Conservation (phyloP, 345 rosid species). For the Pistacia integerrima region DNA sequence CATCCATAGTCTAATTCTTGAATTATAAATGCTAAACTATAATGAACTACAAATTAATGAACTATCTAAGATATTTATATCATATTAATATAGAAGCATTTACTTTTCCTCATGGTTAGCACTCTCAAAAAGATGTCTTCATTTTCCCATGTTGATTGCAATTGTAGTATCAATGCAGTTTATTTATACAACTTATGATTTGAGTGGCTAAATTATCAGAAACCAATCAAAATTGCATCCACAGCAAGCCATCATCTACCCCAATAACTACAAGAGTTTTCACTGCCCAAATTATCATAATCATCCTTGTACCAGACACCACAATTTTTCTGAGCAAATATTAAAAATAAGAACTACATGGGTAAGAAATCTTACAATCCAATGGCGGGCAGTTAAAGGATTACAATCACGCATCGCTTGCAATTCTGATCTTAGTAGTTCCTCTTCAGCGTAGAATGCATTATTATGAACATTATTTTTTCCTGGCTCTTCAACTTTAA, state of each 20-base stretch:
- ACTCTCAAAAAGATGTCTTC: neutral
- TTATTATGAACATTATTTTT: slow-evolving; percentile 66
- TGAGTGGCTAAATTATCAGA: neutral
- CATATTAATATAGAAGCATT: too few relatives aligned
- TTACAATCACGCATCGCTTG: slow-evolving; percentile 75
- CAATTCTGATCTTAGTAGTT: slow-evolving; percentile 55
- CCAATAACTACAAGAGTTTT: neutral
- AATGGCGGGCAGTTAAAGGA: slow-evolving; percentile 68
- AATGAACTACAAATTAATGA: too few relatives aligned
- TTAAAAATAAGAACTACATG: slow-evolving; percentile 2
- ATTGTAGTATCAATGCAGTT: too few relatives aligned
- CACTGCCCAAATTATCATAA: neutral
- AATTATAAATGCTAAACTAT: too few relatives aligned
- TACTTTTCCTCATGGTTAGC: neutral
- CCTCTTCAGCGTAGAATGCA: slow-evolving; percentile 77
- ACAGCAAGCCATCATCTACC: neutral
- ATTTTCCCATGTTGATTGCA: neutral
- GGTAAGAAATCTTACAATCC: slow-evolving; percentile 58
- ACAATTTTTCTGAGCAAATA: neutral
- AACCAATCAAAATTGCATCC: neutral
- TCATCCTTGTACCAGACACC: neutral
- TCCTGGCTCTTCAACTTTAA: slow-evolving; percentile 74
- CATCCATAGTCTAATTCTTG: too few relatives aligned
- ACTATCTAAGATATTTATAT: too few relatives aligned
- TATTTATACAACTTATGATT: neutral